Evolutionary conservation across 2,329 filamentous ascomycete genomes (phyloP).

Genomic region (Botrytis paeoniae): DNA sequence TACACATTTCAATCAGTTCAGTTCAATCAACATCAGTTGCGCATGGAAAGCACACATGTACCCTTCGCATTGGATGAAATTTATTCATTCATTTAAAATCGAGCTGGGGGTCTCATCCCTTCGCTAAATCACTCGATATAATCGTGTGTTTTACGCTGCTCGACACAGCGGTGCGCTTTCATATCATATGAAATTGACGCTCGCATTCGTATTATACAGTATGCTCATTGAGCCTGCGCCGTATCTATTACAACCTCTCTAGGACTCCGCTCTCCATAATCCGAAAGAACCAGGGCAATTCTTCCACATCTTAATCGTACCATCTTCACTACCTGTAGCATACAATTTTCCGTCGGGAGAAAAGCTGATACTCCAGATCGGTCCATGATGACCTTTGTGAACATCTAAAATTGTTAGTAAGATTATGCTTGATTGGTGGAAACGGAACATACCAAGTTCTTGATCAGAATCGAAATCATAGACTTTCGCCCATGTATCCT

Average conservation of each 20-base stretch:
- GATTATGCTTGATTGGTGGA: not conserved
- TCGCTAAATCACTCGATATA: not conserved
- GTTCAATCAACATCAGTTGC: not conserved
- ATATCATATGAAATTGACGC: not conserved
- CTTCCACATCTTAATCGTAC: slow-evolving; percentile 91
- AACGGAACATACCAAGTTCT: slow-evolving; percentile 62
- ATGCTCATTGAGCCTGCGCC: not conserved
- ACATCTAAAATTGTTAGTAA: slow-evolving; percentile 57
- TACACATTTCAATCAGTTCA: not conserved
- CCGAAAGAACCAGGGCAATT: slow-evolving; percentile 65
- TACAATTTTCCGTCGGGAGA: slow-evolving; percentile 95
- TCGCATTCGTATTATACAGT: not conserved
- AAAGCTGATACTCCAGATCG: slow-evolving; percentile 94
- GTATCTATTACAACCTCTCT: not conserved
- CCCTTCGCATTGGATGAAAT: not conserved
- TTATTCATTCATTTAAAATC: not conserved
- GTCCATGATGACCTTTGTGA: slow-evolving; percentile 94
- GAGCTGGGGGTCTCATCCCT: not conserved
- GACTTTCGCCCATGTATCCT: slow-evolving; percentile 94
- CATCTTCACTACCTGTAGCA: slow-evolving; percentile 93
- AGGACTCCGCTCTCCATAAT: slow-evolving; percentile 47
- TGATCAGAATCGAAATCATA: slow-evolving; percentile 82
- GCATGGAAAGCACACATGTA: not conserved
- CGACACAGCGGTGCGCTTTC: not conserved
- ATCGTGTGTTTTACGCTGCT: not conserved